Conservation (phyloP, 164 flowering plant species). For the Piper betle region DNA sequence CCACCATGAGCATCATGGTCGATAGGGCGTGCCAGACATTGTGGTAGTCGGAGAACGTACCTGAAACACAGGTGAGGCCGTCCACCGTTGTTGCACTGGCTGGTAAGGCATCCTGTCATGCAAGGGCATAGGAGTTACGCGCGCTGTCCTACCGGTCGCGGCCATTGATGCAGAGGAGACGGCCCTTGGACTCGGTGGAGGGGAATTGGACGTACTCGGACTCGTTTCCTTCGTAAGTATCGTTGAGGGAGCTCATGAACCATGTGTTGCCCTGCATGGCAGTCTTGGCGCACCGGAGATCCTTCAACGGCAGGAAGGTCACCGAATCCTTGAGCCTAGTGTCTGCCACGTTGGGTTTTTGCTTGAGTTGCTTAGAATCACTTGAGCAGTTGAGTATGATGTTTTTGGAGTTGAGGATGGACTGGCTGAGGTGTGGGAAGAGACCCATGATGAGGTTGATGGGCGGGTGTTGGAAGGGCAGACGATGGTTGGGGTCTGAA, state of each 20-base stretch:
- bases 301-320: slow-evolving; percentile 76
- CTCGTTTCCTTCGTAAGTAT: slow-evolving; percentile 42
- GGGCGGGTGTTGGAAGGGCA: neutral
- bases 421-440: neutral
- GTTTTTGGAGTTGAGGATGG: neutral
- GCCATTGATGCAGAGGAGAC: slow-evolving; percentile 60
- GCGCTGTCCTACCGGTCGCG: slow-evolving; percentile 51
- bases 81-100: slow-evolving; percentile 28
- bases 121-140: slow-evolving; percentile 58
- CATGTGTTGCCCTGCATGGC: slow-evolving; percentile 70
- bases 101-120: slow-evolving; percentile 59
- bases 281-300: slow-evolving; percentile 34
- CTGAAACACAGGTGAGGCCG: slow-evolving; percentile 61
- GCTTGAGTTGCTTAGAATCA: neutral
- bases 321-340: slow-evolving; percentile 34
- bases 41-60: slow-evolving; percentile 52
- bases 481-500: neutral
- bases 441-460: neutral
- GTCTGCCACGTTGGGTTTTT: slow-evolving; percentile 10
- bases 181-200: slow-evolving; percentile 34
- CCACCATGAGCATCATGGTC: slow-evolving; percentile 52
- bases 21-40: slow-evolving; percentile 85
- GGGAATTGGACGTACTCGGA: slow-evolving; percentile 64
- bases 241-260: slow-evolving; percentile 82
- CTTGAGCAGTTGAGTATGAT: neutral